A percentile compares a stretch with the other conserved stretches of the same genome.
phyloP scores from a whole-genome alignment of 305 asterid genomes.

The Petunia hybrid region DNA sequence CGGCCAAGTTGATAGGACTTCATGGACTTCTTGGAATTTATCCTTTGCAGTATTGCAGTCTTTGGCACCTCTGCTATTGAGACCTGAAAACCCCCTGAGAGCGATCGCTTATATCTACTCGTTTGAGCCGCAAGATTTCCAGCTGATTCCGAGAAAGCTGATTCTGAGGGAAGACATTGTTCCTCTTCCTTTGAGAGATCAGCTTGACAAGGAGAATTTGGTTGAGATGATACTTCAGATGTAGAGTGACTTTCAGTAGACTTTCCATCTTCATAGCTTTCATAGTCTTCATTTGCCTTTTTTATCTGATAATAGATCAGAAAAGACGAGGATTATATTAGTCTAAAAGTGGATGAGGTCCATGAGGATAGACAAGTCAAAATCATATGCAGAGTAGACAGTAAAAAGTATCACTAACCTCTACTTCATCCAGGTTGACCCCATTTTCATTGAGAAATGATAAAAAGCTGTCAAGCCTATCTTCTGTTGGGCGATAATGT shows the following conservation, averaged over 20 bases:
- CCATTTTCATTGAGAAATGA: conserved; percentile 75
- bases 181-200: conserved; percentile 40
- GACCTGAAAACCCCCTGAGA: conserved; percentile 78
- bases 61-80: conserved; percentile 70
- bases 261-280: conserved; percentile 43
- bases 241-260: conserved; percentile 30
- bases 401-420: conserved; percentile 48
- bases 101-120: conserved; percentile 58
- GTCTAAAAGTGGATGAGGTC: not conserved
- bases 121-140: conserved; percentile 32
- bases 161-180: conserved; percentile 34
- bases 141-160: conserved; percentile 39
- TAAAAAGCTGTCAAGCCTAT: conserved; percentile 65
- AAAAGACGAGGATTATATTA: not conserved
- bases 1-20: conserved; percentile 74
- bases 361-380: not conserved
- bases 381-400: not conserved
- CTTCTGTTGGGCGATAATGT: conserved; percentile 92
- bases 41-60: conserved; percentile 64
- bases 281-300: conserved; percentile 61
- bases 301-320: conserved; percentile 44
- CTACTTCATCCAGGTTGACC: conserved; percentile 64
- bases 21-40: conserved; percentile 71
- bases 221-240: conserved; percentile 39
- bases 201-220: conserved; percentile 43